Evolutionary conservation across 495 filamentous ascomycete genomes (phyloP).

Genomic region (Beverwykella pulmonaria): DNA sequence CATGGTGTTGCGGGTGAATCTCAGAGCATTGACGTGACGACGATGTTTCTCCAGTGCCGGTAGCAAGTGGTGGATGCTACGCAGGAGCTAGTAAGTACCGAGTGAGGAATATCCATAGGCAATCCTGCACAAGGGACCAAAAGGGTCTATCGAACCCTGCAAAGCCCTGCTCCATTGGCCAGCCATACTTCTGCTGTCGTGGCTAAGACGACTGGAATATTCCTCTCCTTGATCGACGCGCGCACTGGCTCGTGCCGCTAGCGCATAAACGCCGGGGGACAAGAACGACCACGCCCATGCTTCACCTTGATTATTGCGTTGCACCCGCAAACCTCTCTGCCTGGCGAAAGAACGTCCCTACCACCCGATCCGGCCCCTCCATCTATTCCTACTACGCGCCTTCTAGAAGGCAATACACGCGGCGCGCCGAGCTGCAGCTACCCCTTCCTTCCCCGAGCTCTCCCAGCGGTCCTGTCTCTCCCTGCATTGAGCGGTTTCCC

Average conservation of each 20-base stretch:
- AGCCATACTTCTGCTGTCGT: no score
- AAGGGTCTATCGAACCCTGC: no score
- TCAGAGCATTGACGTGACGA: neutral
- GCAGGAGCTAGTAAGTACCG: no score
- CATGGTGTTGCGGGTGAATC: conserved; percentile 41
- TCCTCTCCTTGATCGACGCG: no score
- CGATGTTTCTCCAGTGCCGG: neutral
- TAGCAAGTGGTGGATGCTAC: conserved; percentile 11
- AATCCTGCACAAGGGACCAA: no score
- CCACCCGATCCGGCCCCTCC: neutral
- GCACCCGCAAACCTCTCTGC: conserved; percentile 5
- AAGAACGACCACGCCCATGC: conserved; percentile 2
- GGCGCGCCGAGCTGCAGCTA: conserved; percentile 22
- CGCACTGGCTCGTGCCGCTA: conserved; percentile 20
- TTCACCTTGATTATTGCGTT: conserved; percentile 19
- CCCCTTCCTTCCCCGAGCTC: conserved; percentile 29
- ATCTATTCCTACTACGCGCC: conserved; percentile 7
- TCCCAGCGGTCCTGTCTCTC: conserved; percentile 4
- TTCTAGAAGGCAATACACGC: conserved; percentile 19
- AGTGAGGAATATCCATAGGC: no score
- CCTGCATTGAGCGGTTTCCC: conserved; percentile 22
- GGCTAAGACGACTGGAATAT: no score
- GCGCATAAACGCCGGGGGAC: conserved; percentile 24
- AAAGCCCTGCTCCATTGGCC: no score
- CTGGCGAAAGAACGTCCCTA: neutral